Evolutionary conservation across 225 moss, liverwort and hornwort species (phyloP).

Genomic region (Marchantia polymorpha): DNA sequence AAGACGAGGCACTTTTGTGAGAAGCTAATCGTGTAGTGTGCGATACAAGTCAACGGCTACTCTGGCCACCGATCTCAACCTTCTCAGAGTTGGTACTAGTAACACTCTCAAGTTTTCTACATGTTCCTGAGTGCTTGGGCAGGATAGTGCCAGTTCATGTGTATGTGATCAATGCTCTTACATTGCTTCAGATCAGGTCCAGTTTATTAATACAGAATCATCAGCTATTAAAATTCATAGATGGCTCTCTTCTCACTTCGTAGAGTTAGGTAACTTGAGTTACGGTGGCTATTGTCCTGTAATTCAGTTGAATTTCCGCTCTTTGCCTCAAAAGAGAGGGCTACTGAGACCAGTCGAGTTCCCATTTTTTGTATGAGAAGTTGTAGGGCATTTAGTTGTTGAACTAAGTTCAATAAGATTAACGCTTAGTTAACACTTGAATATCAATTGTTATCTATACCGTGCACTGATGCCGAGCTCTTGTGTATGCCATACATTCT

Average conservation of each 20-base stretch:
- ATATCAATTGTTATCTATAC: conserved; percentile 1
- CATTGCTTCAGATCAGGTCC: conserved; percentile 33
- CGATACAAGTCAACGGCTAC: conserved; percentile 13
- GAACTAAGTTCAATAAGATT: conserved; percentile 32
- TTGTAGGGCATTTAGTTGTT: conserved; percentile 32
- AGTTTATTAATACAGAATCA: conserved; percentile 38
- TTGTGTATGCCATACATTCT: background rate
- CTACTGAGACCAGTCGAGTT: conserved; percentile 27
- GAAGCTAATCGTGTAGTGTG: conserved; percentile 22
- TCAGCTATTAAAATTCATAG: conserved; percentile 26
- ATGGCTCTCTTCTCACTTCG: conserved; percentile 20
- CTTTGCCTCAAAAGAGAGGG: conserved; percentile 28
- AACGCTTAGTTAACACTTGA: conserved; percentile 18
- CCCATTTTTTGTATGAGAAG: conserved; percentile 38
- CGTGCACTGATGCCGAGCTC: background rate
- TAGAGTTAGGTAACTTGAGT: conserved; percentile 27
- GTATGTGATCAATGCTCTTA: conserved; percentile 28
- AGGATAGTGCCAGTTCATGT: conserved; percentile 25
- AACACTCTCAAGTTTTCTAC: conserved; percentile 22
- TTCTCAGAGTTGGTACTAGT: conserved; percentile 25
- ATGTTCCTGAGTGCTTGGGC: conserved; percentile 18
- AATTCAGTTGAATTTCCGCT: conserved; percentile 34
- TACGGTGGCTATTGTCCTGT: conserved; percentile 26
- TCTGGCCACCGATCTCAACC: conserved; percentile 9
- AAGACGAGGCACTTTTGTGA: conserved; percentile 24